Percentiles rank a stretch among this genome's conserved stretches.
These are phyloP conservation scores for Choricystis sp. DNA, from an alignment of 139 green algal species.

Conservation along the genomic window DNA sequence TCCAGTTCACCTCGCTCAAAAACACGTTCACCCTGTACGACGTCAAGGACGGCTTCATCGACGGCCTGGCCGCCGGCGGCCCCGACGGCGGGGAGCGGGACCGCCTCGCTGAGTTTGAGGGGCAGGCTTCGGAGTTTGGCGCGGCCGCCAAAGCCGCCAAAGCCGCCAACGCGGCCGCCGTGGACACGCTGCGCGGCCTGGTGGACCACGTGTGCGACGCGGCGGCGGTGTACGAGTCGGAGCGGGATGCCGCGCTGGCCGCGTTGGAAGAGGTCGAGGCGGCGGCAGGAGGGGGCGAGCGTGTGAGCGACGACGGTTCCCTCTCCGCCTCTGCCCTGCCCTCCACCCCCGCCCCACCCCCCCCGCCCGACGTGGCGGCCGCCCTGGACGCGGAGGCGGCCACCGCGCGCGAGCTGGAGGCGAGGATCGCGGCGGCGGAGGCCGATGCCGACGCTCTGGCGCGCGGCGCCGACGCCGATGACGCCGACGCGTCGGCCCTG, in stretches of 20 bases:
- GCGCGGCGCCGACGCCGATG: not conserved
- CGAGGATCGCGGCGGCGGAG: conserved; percentile 2
- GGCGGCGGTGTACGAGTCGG: not conserved
- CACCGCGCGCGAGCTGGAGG: conserved; percentile 9
- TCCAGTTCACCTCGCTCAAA: conserved; percentile 29
- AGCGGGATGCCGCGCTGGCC: not conserved
- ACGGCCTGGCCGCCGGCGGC: conserved; percentile 16
- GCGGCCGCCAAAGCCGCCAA: conserved; percentile 13
- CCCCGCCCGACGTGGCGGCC: conserved; percentile 2
- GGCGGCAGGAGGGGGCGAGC: not conserved
- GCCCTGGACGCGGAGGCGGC: conserved; percentile 6
- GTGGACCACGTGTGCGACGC: not conserved
- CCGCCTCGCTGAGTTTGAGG: conserved; percentile 20
- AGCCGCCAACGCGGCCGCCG: conserved; percentile 7
- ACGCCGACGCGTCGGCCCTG: conserved; percentile 1
- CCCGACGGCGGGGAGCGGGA: conserved; percentile 20
- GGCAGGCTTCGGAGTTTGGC: conserved; percentile 10
- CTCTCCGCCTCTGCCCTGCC: not conserved
- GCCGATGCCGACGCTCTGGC: not conserved
- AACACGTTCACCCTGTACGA: conserved; percentile 36
- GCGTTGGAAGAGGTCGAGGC: not conserved
- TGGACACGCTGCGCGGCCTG: conserved; percentile 1
- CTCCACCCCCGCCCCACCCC: not conserved
- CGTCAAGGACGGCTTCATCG: conserved; percentile 35
- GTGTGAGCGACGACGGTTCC: not conserved